A percentile compares a stretch with the other conserved stretches of the same genome.
These are phyloP conservation scores for Phytophthora pisi DNA, from an alignment of 352 stramenopile species.

Conservation along the genomic window DNA sequence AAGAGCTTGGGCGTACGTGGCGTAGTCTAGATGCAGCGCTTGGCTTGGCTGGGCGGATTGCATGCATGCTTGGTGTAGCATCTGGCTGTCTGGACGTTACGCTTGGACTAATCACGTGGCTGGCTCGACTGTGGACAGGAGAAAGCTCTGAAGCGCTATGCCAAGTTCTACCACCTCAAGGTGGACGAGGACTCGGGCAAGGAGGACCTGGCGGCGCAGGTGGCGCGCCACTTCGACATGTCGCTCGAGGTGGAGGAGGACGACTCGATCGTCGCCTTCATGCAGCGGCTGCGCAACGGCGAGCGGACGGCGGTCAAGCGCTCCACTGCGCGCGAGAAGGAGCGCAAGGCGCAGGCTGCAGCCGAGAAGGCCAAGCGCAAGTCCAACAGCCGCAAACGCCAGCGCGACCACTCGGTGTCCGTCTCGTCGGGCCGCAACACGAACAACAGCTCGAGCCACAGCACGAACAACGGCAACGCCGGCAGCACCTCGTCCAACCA, in stretches of 20 bases:
- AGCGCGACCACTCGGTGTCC: conserved; percentile 57
- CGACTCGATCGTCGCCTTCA: conserved; percentile 87
- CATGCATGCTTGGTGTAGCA: not conserved
- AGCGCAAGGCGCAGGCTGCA: conserved; percentile 47
- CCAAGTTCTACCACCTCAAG: conserved; percentile 80
- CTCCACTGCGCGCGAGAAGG: conserved; percentile 55
- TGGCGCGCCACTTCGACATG: conserved; percentile 82
- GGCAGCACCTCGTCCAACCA: conserved; percentile 21
- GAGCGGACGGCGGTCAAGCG: conserved; percentile 66
- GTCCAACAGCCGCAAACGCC: conserved; percentile 74
- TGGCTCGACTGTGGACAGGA: conserved; percentile 44
- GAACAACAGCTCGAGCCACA: conserved; percentile 29
- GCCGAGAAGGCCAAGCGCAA: conserved; percentile 77
- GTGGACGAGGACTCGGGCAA: conserved; percentile 65
- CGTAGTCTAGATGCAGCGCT: not conserved
- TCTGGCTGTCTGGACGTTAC: not conserved
- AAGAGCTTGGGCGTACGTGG: conserved; percentile 70
- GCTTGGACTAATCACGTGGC: not conserved
- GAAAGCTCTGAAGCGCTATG: conserved; percentile 77
- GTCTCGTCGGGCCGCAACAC: conserved; percentile 27
- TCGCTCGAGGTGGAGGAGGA: conserved; percentile 85
- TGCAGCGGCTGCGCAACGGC: conserved; percentile 84
- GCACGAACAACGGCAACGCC: conserved; percentile 26
- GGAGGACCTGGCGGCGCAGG: conserved; percentile 75
- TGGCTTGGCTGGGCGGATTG: not conserved